Evolutionary conservation across 2,329 filamentous ascomycete species (phyloP).

Genomic region (Geoglossum cookeanum): DNA sequence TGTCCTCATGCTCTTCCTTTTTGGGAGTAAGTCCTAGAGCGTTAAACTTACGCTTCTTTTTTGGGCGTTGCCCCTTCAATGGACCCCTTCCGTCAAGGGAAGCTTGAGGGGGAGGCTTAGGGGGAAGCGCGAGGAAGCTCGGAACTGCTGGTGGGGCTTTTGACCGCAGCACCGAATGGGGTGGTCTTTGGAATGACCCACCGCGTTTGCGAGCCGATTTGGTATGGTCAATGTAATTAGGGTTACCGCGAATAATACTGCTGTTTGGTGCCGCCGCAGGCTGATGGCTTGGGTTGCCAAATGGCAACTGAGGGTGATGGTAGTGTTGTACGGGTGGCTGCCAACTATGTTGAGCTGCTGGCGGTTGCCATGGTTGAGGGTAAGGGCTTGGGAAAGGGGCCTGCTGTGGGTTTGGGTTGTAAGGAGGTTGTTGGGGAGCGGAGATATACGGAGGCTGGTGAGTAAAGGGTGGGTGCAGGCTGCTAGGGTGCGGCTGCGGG

Average conservation of each 20-base stretch:
- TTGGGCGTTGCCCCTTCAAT: not conserved
- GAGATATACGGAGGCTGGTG: not conserved
- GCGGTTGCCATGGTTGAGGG: not conserved
- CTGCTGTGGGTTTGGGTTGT: not conserved
- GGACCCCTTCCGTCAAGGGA: not conserved
- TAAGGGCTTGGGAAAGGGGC: not conserved
- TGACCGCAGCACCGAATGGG: not conserved
- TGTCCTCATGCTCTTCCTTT: slow-evolving; percentile 23
- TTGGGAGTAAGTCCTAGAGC: slow-evolving; percentile 5
- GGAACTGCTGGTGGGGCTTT: slow-evolving; percentile 5
- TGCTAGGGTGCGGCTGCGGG: not conserved
- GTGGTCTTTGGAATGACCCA: not conserved
- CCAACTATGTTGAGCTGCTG: not conserved
- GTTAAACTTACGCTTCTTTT: slow-evolving; percentile 5
- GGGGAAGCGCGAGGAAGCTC: slow-evolving; percentile 1
- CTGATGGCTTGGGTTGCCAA: not conserved
- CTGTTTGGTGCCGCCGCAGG: not conserved
- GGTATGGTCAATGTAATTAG: not conserved
- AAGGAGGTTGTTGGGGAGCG: not conserved
- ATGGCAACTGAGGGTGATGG: not conserved
- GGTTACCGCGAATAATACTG: not conserved
- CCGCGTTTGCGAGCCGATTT: not conserved
- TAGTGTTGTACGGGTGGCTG: not conserved
- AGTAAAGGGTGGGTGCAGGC: not conserved
- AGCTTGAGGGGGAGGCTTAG: not conserved